Percentiles rank a stretch among this genome's conserved stretches.
phyloP scores from a whole-genome alignment of 495 filamentous ascomycete species.

The Penicillium coffeae region DNA sequence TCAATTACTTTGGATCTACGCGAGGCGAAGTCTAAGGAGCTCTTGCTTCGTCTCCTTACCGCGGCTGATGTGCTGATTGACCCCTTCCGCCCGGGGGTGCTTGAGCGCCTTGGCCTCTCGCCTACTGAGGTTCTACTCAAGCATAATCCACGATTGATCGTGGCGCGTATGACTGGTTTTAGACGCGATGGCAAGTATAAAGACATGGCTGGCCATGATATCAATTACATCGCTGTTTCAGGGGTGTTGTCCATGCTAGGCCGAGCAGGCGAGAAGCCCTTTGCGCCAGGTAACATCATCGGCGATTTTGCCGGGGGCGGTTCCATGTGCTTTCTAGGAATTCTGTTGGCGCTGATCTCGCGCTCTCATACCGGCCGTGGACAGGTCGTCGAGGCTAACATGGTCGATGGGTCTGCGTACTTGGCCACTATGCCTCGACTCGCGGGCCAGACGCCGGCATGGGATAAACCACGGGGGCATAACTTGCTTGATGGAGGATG shows the following conservation, averaged over 20 bases:
- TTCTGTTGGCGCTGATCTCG: conserved; percentile 43
- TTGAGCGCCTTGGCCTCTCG: conserved; percentile 75
- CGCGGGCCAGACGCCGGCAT: conserved; percentile 51
- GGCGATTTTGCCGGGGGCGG: conserved; percentile 92
- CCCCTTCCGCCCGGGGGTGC: conserved; percentile 84
- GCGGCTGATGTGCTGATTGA: conserved; percentile 80
- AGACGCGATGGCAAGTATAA: conserved; percentile 79
- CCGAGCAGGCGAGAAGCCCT: conserved; percentile 60
- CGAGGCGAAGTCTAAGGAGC: conserved; percentile 51
- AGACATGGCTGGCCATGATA: conserved; percentile 93
- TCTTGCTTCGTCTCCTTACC: conserved; percentile 62
- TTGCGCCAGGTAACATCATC: conserved; percentile 76
- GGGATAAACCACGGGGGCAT: conserved; percentile 60
- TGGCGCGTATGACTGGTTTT: conserved; percentile 86
- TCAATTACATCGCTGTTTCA: conserved; percentile 91
- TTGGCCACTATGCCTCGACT: conserved; percentile 73
- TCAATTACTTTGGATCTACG: conserved; percentile 79
- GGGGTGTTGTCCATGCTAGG: conserved; percentile 78
- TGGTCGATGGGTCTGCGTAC: conserved; percentile 86
- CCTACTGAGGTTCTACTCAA: conserved; percentile 58
- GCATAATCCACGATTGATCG: conserved; percentile 72
- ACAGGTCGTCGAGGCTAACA: conserved; percentile 90
- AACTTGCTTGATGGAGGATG: conserved; percentile 81
- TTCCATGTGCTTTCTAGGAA: conserved; percentile 63
- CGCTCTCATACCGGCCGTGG: conserved; percentile 57